Evolutionary conservation across 2,329 filamentous ascomycete species (phyloP).

Genomic region (Phialophora expanda): DNA sequence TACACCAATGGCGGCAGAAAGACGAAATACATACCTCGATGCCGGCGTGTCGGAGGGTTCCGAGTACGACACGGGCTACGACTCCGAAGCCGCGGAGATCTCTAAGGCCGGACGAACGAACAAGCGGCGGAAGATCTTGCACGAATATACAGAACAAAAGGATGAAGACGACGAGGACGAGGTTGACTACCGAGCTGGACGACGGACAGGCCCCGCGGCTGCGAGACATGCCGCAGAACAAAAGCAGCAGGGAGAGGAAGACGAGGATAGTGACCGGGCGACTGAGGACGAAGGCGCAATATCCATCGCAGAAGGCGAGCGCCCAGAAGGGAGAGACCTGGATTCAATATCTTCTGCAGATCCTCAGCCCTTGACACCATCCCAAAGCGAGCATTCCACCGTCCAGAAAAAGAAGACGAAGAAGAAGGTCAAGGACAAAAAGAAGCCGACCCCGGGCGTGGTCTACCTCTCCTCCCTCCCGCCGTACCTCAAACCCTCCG

Average conservation of each 20-base stretch:
- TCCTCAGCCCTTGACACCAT: neutral
- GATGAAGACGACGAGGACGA: slow-evolving; percentile 35
- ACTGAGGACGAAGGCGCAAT: neutral
- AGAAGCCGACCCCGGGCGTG: slow-evolving; percentile 45
- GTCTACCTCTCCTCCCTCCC: slow-evolving; percentile 54
- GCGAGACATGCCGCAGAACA: neutral
- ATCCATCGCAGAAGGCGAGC: neutral
- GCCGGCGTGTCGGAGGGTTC: slow-evolving; percentile 48
- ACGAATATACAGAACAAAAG: slow-evolving; percentile 41
- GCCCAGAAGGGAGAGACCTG: neutral
- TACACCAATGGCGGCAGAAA: slow-evolving; percentile 20
- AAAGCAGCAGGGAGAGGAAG: neutral
- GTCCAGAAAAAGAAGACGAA: slow-evolving; percentile 55
- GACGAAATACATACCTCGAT: slow-evolving; percentile 33
- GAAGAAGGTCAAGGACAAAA: slow-evolving; percentile 1
- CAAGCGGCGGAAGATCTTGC: slow-evolving; percentile 36
- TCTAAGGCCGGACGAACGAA: slow-evolving; percentile 43
- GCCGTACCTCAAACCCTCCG: slow-evolving; percentile 55
- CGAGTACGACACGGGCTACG: slow-evolving; percentile 50
- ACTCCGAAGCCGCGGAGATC: slow-evolving; percentile 52
- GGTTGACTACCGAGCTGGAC: slow-evolving; percentile 38
- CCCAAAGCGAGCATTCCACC: slow-evolving; percentile 58
- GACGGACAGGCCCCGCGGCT: slow-evolving; percentile 38
- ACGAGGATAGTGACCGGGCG: neutral
- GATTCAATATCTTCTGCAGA: neutral